Base-by-base conservation (phyloP, 129 eudicot genomes). In the Gnaphalium uliginosum region DNA sequence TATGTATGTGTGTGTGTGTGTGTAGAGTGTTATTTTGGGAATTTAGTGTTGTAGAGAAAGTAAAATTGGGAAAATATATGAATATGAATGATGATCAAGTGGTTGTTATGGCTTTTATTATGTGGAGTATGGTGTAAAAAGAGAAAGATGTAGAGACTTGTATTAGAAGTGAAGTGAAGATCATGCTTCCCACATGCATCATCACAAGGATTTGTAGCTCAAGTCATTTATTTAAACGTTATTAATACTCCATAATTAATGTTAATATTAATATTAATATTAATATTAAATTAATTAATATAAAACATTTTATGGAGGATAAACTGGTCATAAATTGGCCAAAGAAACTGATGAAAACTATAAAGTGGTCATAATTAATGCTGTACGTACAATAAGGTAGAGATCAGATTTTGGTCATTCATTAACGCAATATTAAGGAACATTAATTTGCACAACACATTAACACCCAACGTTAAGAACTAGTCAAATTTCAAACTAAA, bases 111-210 rank as follows among this genome's bases (percentile, higher is more conserved):
- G 75, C 71, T 57, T 80, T 79, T 73, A 57, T 67, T 66, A 73
- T 66, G 71, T 73, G 75, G 76, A 46, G 32, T 33, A 73, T 66
- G 70, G 63, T 39, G 70, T 74, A 57, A 73, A n/a, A 80, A 48
- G 79, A 65, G 79, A 54, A 33, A 72, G 69, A 72, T 53, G 39
- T 56, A 65, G 77, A 56, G 50, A 73, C 79, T 80, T 80, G 75
- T 74, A 73, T 74, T 80, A 80, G 75, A 80, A 78, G 81, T 58
- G 51, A 77, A 79, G 83, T 66, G 65, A 80, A 29, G 56, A 73
- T 74, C 32, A 80, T 73, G 75, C 39, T 46, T 59, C 22, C 37
- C 79, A 73, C 71, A 80, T 80, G 75, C 32, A 80, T 79, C 75
- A 74, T 73, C 29, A 68, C 54, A 33, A 29, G 68, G 8, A 21